Conservation (phyloP, 2,329 filamentous ascomycete species). For the Xylaria sp. region DNA sequence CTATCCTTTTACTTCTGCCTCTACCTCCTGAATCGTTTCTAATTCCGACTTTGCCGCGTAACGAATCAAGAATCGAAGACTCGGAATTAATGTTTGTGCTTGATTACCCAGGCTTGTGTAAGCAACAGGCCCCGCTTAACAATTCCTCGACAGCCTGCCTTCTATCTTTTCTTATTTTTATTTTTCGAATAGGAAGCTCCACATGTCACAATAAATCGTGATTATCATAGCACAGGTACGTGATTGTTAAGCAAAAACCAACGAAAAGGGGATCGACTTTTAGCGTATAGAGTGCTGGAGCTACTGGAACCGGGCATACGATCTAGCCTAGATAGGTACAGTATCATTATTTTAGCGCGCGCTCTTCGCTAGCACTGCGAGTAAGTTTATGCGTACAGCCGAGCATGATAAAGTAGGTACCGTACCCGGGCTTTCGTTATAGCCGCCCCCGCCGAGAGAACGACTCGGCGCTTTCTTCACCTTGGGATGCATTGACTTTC, state of each 20-base stretch:
- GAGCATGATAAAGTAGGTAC: too few species aligned
- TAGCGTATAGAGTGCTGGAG: too few species aligned
- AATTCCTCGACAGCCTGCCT: background rate
- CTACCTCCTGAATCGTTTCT: background rate
- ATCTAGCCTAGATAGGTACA: background rate
- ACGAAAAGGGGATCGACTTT: too few species aligned
- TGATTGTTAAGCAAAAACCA: slow-evolving; percentile 8
- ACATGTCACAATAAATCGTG: slow-evolving; percentile 3
- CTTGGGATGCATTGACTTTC: background rate
- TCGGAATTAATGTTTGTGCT: slow-evolving; percentile 19
- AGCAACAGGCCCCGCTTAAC: slow-evolving; percentile 37
- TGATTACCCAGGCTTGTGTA: slow-evolving; percentile 47
- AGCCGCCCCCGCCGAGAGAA: background rate
- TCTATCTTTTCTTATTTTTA: background rate
- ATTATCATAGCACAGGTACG: background rate
- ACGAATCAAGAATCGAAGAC: slow-evolving; percentile 4
- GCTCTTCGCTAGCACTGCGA: too few species aligned
- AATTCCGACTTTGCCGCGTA: background rate
- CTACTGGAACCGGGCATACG: too few species aligned
- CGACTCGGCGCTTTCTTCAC: background rate
- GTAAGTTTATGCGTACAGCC: background rate
- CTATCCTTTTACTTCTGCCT: background rate
- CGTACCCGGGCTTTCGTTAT: background rate
- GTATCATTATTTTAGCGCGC: background rate
- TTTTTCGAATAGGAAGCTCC: background rate